phyloP scores from a whole-genome alignment of 306 rosid species.

The Ziziphus jujuba region DNA sequence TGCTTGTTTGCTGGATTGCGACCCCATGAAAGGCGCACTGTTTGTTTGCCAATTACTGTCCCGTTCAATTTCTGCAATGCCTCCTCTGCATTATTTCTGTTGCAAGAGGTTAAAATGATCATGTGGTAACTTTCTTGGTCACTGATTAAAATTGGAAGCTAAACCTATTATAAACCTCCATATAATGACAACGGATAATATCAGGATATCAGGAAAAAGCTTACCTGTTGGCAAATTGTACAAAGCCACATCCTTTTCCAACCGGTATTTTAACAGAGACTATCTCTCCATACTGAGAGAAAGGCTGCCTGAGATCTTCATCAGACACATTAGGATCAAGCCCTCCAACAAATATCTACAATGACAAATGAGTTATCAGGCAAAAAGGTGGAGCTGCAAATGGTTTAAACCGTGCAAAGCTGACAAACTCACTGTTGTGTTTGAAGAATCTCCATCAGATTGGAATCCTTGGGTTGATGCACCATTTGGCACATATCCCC shows the following conservation, averaged over 20 bases:
- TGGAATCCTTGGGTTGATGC: constrained; percentile 51
- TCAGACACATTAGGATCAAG: constrained; percentile 88
- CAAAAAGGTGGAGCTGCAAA: constrained; percentile 1
- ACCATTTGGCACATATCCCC: constrained; percentile 76
- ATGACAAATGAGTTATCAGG: constrained; percentile 28
- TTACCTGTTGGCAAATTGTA: constrained; percentile 89
- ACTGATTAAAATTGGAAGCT: background rate
- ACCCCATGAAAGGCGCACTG: constrained; percentile 98
- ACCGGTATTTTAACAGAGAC: constrained; percentile 94
- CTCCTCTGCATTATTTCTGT: constrained; percentile 93
- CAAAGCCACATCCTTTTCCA: constrained; percentile 98
- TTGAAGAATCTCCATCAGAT: constrained; percentile 79
- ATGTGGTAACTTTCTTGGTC: constrained; percentile 5
- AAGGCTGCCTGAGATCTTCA: constrained; percentile 93
- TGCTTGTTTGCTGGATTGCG: constrained; percentile 99
- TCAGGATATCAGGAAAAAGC: constrained; percentile 3
- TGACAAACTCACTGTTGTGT: constrained; percentile 76
- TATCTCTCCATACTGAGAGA: constrained; percentile 85
- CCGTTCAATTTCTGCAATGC: constrained; percentile 90
- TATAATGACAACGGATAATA: constrained; percentile 9
- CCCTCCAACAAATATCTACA: constrained; percentile 97
- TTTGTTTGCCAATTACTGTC: constrained; percentile 79
- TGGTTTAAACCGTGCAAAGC: constrained; percentile 13
- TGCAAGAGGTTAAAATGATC: constrained; percentile 27
- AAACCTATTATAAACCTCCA: background rate